Base-by-base conservation (phyloP, 495 filamentous ascomycete genomes). In the Neurospora intermedia region DNA sequence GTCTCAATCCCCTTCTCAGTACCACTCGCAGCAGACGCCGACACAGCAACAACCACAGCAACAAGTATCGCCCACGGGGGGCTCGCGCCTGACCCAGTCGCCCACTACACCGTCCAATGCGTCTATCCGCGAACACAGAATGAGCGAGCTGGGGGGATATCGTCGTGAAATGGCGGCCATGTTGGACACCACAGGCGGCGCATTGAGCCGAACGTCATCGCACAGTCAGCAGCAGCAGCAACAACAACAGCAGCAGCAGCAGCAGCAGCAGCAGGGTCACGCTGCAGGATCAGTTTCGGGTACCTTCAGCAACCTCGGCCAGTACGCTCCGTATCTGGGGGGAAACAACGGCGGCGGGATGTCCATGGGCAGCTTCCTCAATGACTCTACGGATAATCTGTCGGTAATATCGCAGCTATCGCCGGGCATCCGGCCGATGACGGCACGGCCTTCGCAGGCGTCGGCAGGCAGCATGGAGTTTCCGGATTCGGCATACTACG, bases 91-190 rank as follows among this genome's bases (percentile, higher is more conserved):
- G 69, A 82, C 83, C 43, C 80, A 85, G 69, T 87, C 87, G 16
- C 84, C 86, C 15, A 78, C 85, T 66, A 82, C 79, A 62, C 78
- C 83, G 72, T 83, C 85, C 70, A 85, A 81, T 76, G 78, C 81
- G 70, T 84, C 87, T 72, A 74, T 83, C 35, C 84, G 84, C 78
- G 85, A 84, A 23, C 81, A 80, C 70, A 81, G 85, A 70, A 82
- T 87, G 84, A 85, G 81, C 78, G 87, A 89, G 72, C 84, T 91
- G 73, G 83, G 84, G 76, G 88, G 89, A 77, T 89, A 93, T 77
- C 88, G 90, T 74, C 89, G 90, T 79, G 90, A 92, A 73, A 86
- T 93, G n/a, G 54, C 54, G 54, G 87, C 89, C 69, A 89, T 90
- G 35, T 82, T 92, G 69, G 89, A 92, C 70, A 88, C 87, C 48